Evolutionary conservation across 208 protist species (phyloP), one percentile per base, ranked within the genome.

Genomic region (Acanthamoeba triangularis): DNA sequence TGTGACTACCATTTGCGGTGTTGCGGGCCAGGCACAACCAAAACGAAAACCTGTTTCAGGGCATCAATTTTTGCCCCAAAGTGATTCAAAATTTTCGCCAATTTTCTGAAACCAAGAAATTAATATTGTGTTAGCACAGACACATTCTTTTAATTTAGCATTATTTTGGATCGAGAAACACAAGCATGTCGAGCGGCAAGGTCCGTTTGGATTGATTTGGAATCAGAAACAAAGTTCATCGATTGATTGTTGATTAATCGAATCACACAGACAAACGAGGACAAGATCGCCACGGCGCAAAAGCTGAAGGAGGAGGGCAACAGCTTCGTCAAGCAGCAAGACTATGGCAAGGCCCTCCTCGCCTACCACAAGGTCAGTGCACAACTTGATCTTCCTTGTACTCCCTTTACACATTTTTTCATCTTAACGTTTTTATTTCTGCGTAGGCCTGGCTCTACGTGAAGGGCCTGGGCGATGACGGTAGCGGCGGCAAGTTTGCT

Each of bases 261-360:
- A 7, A 7, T 67, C 1, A 54, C 49, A 1, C 49, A 85, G 76
- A 85, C 76, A n/a, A 85, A 56, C 47, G 44, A 85, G 76, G 76
- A 85, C 14, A 85, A 85, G 76, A 85, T 85, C n/a, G 76, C 35
- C 16, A 85, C 47, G 18, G 76, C 76, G 8, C 41, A 56, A 37
- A 11, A 35, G 44, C 76, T 85, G 44, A 85, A 85, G 44, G 76
- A 85, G 41, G 76, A 85, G 47, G 76, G 76, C 35, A 85, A 85
- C n/a, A 35, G 44, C 33, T 56, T 59, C 28, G 76, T 85, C 28
- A 85, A 85, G 76, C 76, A 85, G 41, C 76, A 85, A 33, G 76
- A 85, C 41, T 85, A 85, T 33, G 76, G 37, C 44, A 85, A 85
- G n/a, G 76, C 76, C 44, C 76, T 85, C 23, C 14, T 85, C 41